Percentiles rank a stretch among this genome's conserved stretches.
Conservation (phyloP, 2,329 filamentous ascomycete species). For the Monosporascus ibericus region DNA sequence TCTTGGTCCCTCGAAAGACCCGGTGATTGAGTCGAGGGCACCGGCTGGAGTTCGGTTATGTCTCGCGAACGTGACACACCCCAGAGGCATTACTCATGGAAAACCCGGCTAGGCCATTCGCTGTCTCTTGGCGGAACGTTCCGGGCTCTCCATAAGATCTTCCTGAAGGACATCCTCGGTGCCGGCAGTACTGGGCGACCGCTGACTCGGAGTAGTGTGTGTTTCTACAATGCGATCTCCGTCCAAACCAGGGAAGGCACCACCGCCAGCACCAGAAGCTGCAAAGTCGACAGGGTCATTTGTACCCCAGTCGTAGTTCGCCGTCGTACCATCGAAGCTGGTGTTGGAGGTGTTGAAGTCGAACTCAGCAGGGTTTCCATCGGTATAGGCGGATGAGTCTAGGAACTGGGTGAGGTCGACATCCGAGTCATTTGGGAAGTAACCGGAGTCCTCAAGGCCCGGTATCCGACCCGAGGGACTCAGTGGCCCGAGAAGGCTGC, state of each 20-base stretch:
- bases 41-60: no score
- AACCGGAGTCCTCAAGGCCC: conserved; percentile 48
- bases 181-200: conserved; percentile 39
- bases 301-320: conserved; percentile 17
- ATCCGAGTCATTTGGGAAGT: conserved; percentile 33
- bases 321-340: conserved; percentile 9
- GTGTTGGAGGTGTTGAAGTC: conserved; percentile 32
- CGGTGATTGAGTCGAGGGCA: no score
- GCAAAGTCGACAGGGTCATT: conserved; percentile 18
- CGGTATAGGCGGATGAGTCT: conserved; percentile 29
- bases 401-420: conserved; percentile 48
- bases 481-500: conserved; percentile 68
- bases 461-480: conserved; percentile 76
- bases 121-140: conserved; percentile 25
- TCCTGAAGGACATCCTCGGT: conserved; percentile 46
- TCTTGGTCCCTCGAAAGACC: no score
- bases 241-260: conserved; percentile 7
- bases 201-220: conserved; percentile 26
- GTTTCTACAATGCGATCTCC: conserved; percentile 19
- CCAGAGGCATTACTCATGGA: background rate
- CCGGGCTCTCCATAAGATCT: conserved; percentile 31
- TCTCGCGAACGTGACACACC: no score
- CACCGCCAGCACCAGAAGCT: conserved; percentile 1
- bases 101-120: conserved; percentile 19
- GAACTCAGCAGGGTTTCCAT: conserved; percentile 29